Evolutionary conservation across 2,329 filamentous ascomycete genomes (phyloP).

Genomic region (Colletotrichum lupini): DNA sequence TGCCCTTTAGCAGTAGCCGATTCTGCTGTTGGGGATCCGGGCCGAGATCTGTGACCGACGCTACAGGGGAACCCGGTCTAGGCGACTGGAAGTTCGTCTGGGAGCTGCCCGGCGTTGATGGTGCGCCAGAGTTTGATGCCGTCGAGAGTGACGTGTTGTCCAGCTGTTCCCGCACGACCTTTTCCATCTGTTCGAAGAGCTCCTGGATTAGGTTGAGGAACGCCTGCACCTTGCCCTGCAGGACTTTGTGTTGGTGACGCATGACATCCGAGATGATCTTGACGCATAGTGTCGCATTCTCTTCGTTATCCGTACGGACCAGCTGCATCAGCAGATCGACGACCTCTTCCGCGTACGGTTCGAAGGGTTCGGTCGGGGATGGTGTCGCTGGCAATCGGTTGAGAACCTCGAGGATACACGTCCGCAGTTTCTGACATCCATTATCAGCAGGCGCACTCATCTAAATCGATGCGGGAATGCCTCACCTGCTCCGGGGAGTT

Average conservation of each 20-base stretch:
- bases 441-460: constrained; percentile 36
- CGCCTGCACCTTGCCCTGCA: constrained; percentile 82
- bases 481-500: constrained; percentile 88
- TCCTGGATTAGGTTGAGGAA: constrained; percentile 95
- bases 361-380: constrained; percentile 82
- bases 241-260: constrained; percentile 87
- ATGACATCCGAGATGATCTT: constrained; percentile 98
- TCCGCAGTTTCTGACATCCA: constrained; percentile 79
- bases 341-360: constrained; percentile 88
- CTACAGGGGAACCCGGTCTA: constrained; percentile 88
- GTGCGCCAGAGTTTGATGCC: constrained; percentile 64
- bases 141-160: constrained; percentile 75
- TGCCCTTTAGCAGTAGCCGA: constrained; percentile 86
- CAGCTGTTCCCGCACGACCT: constrained; percentile 94
- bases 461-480: constrained; percentile 14
- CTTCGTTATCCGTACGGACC: constrained; percentile 93
- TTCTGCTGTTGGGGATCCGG: constrained; percentile 84
- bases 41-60: constrained; percentile 83
- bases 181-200: constrained; percentile 94
- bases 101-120: constrained; percentile 74
- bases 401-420: constrained; percentile 93
- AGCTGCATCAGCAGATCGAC: constrained; percentile 91
- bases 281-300: constrained; percentile 97
- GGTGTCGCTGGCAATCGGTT: constrained; percentile 81
- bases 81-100: constrained; percentile 86